Evolutionary conservation across 345 rosid species (phyloP), one percentile per base, ranked within the genome.

Genomic region (Eucalyptus dawsonii): DNA sequence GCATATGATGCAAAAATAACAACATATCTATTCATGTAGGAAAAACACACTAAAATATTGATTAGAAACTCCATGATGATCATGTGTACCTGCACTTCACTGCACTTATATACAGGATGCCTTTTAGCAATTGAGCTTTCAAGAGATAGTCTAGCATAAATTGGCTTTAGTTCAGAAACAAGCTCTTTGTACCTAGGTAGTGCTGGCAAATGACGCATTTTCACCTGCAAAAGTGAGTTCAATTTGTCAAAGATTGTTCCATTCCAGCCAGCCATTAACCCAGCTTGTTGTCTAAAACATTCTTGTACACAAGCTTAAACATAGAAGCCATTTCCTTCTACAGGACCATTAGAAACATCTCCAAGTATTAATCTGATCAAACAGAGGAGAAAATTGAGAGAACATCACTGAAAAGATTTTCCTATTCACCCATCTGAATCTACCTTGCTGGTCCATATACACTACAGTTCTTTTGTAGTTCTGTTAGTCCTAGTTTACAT

Each of bases 71-170:
- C 27, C 4, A 25, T 40, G 47, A 40, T 25, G 85, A 76, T 76
- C 29, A 76, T 3, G 27, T 17, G 16, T 89, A 98, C 99, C 98
- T 98, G 99, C 85, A 92, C 95, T 90, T 98, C 97, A 25, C 91
- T 96, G 93, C 97, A 96, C 92, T 93, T 94, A 92, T 97, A 94
- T 56, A 95, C 97, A n/a, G 99, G 99, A 91, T 94, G 95, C 90
- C 93, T 96, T 91, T 58, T 94, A 85, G 98, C 98, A 13, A 90
- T 62, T 15, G 96, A 91, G 91, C 90, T 92, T 90, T 98, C 95
- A 86, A 85, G 90, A 67, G 96, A 92, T 88, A 98, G 88, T 92
- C 91, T 95, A 81, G 94, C 92, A 65, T 98, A 99, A 85, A 95
- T 88, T 86, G 99, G 97, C 85, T 95, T 92, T 87, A 98, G 96